Evolutionary conservation across 768 basidiomycete species (phyloP), one percentile per base, ranked within the genome.

Genomic region (Lentinula sp.): DNA sequence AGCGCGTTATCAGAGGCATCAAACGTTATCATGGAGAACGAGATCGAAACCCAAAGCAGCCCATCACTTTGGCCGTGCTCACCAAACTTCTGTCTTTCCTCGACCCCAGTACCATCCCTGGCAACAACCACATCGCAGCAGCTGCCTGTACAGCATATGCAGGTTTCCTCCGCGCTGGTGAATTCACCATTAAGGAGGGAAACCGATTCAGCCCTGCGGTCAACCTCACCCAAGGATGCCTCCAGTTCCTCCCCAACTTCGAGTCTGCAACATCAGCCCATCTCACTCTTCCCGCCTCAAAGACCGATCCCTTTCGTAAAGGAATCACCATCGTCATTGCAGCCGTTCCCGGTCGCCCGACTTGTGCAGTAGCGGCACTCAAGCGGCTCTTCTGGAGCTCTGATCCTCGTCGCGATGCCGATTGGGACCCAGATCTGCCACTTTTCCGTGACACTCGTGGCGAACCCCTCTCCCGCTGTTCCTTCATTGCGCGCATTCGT

Each of bases 1-100:
- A 69, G 28, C 63, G 69, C 0, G 57, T 75, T 42, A 65, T 75
- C 46, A 61, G 72, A 0, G 74, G 75, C 8, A 74, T 74, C 62
- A 74, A 75, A 61, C 65, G 63, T 5, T 67, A 66, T 40, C 64
- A 70, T 45, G 71, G 74, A 1, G 66, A 71, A n/a, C 35, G 55
- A 4, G 64, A 62, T 3, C 68, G 66, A 3, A 67, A 67, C 9
- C 72, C 66, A 5, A 65, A 65, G 46, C 66, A 65, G 21, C 70
- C 70, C 13, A 72, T 72, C 60, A 71, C 59, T 15, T 18, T 52
- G 48, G 32, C 16, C n/a, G 34, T 60, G 11, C 49, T 37, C 16
- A 21, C 42, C 13, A n/a, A 5, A 8, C 40, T 59, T 11, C 11
- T 43, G 9, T 1, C 42, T 1, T 43, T 15, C 42, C 42, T n/a